Base-by-base conservation (phyloP, 78 protist genomes). In the Dictyostelium purpureum region DNA sequence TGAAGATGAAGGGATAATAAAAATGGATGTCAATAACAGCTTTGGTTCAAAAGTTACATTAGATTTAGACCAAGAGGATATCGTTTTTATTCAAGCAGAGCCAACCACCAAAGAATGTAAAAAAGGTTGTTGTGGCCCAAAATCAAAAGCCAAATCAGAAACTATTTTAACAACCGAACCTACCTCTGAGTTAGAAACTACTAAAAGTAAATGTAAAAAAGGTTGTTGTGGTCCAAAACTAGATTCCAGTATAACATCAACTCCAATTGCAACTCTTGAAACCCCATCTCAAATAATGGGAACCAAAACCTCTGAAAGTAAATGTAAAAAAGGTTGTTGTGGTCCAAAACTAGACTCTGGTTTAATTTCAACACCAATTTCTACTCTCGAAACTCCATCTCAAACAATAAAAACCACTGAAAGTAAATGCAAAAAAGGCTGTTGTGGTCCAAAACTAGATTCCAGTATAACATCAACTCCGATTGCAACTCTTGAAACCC, bases 291-390 rank as follows among this genome's bases (percentile, higher is more conserved):
- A 2, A n/a, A 78, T 18, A 21, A 19, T 28, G 52, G 4, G 61
- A 18, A 19, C n/a, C n/a, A n/a, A n/a, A n/a, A n/a, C n/a, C 2
- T 1, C 3, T 12, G 43, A 45, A 31, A 43, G 37, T 6, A 11
- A 35, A 19, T 78, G 87, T 42, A n/a, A 71, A 21, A 67, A 33
- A 33, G 49, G 76, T 19, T 67, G 76, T 67, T 71, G 78, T 71
- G 35, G 78, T 28, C 37, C 31, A 31, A 28, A 26, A 11, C 35
- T 6, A 28, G n/a, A n/a, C n/a, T n/a, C n/a, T n/a, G n/a, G n/a
- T n/a, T n/a, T n/a, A n/a, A n/a, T n/a, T n/a, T n/a, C n/a, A n/a
- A n/a, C n/a, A n/a, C n/a, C n/a, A n/a, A n/a, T 24, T 24, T 11
- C 54, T 40, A 71, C 21, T 14, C 16, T 14, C 47, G 52, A 45